A percentile compares a stretch with the other conserved stretches of the same genome.
phyloP scores from a whole-genome alignment of 371 early-diverging fungal species.

The Saksenaea vasiformis region DNA sequence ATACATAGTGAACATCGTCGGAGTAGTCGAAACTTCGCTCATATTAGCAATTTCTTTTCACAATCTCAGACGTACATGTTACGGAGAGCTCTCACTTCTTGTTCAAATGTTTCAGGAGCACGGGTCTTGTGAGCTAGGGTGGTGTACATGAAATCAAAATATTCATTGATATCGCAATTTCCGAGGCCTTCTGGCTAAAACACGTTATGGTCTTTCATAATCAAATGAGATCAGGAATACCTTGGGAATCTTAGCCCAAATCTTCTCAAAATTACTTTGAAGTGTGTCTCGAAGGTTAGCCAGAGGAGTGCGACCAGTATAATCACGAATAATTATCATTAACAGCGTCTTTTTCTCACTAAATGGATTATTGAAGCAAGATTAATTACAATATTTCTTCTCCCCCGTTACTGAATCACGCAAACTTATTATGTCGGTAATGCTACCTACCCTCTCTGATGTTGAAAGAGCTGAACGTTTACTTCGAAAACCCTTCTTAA shows the following conservation, averaged over 20 bases:
- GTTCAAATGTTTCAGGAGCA: slow-evolving; percentile 82
- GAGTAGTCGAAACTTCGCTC: slow-evolving; percentile 70
- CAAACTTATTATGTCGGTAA: slow-evolving; percentile 16
- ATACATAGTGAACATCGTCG: slow-evolving; percentile 73
- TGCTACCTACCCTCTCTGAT: slow-evolving; percentile 53
- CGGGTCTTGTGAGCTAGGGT: slow-evolving; percentile 92
- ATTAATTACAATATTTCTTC: neutral
- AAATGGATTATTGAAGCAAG: slow-evolving; percentile 5
- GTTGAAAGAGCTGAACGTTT: slow-evolving; percentile 93
- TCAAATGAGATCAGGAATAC: slow-evolving; percentile 29
- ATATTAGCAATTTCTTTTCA: neutral
- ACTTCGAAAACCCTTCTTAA: slow-evolving; percentile 98
- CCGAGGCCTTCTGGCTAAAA: slow-evolving; percentile 80
- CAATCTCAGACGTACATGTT: slow-evolving; percentile 52
- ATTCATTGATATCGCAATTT: slow-evolving; percentile 78
- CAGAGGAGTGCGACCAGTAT: slow-evolving; percentile 87
- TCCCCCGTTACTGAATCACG: neutral
- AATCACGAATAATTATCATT: slow-evolving; percentile 96
- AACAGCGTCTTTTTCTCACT: slow-evolving; percentile 85
- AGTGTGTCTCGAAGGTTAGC: slow-evolving; percentile 77
- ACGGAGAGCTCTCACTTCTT: slow-evolving; percentile 69
- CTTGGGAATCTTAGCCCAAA: slow-evolving; percentile 89
- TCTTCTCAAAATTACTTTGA: slow-evolving; percentile 81
- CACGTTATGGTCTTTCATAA: neutral
- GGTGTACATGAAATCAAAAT: slow-evolving; percentile 90